A percentile compares a stretch with the other conserved stretches of the same genome.
Conservation (phyloP, 202 grass and related monocot genomes). For the Schoenoplectus tabernaemontani region DNA sequence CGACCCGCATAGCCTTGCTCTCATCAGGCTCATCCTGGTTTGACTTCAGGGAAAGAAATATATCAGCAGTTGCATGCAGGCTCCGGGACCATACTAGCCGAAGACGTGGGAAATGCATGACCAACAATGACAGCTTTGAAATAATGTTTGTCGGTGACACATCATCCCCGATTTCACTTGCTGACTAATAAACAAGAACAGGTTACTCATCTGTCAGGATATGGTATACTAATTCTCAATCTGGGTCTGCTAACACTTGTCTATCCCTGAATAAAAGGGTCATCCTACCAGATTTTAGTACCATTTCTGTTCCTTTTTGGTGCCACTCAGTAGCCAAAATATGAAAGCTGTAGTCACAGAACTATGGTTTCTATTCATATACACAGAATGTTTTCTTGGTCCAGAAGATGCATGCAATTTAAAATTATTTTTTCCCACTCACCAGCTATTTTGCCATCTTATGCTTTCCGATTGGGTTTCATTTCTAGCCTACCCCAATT, state of each 20-base stretch:
- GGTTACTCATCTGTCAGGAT: slow-evolving; percentile 8
- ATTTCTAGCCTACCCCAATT: no score
- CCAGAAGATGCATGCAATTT: neutral
- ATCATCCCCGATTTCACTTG: slow-evolving; percentile 86
- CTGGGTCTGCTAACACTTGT: neutral
- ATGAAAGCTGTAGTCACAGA: neutral
- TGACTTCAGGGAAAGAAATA: slow-evolving; percentile 82
- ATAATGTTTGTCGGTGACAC: slow-evolving; percentile 83
- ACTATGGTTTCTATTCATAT: neutral
- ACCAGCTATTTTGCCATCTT: neutral
- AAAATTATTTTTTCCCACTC: neutral
- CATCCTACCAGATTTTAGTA: neutral
- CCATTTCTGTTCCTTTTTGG: neutral
- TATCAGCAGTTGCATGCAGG: slow-evolving; percentile 76
- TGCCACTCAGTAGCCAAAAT: slow-evolving; percentile 8
- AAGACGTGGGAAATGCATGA: slow-evolving; percentile 89
- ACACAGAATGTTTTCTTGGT: neutral
- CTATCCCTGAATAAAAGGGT: neutral
- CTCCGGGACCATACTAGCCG: slow-evolving; percentile 88
- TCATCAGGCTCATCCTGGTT: slow-evolving; percentile 99
- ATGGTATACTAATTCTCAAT: neutral
- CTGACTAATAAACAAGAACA: slow-evolving; percentile 48
- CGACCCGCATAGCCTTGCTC: slow-evolving; percentile 78
- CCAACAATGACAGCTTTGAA: slow-evolving; percentile 77
- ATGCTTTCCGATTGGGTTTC: no score